phyloP scores from a whole-genome alignment of 2,329 filamentous ascomycete genomes.

The Aspergillus niger region DNA sequence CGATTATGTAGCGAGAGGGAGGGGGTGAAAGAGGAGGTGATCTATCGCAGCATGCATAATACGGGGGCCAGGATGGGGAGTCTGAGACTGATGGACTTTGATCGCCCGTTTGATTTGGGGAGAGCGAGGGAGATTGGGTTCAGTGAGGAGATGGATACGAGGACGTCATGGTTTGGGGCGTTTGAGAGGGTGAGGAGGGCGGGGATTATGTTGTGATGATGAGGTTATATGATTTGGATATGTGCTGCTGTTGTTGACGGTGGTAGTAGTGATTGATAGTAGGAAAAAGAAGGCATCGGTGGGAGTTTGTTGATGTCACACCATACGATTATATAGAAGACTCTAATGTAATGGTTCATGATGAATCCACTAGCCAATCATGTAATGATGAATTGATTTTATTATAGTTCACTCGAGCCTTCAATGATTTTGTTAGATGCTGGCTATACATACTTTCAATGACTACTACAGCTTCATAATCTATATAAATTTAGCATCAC shows the following conservation, averaged over 20 bases:
- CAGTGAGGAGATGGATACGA: not conserved
- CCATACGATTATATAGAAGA: not conserved
- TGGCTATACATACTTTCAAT: too few relatives aligned
- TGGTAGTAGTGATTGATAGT: not conserved
- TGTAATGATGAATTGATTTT: too few relatives aligned
- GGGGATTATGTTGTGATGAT: not conserved
- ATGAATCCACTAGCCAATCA: too few relatives aligned
- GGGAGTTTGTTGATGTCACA: too few relatives aligned
- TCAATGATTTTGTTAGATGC: too few relatives aligned
- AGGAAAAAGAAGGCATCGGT: too few relatives aligned
- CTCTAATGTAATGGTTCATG: too few relatives aligned
- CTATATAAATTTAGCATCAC: too few relatives aligned
- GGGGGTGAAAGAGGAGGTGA: not conserved
- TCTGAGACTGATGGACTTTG: constrained; percentile 5
- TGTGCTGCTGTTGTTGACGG: not conserved
- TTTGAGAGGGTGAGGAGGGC: not conserved
- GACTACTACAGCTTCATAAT: too few relatives aligned
- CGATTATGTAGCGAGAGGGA: not conserved
- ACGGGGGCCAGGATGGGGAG: constrained; percentile 1
- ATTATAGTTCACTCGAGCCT: too few relatives aligned
- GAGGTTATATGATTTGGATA: too few relatives aligned
- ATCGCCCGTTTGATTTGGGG: not conserved
- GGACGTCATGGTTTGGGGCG: not conserved
- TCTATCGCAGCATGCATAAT: constrained; percentile 1
- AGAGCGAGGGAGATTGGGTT: constrained; percentile 1